Base-by-base conservation (phyloP, 768 basidiomycete species). In the Psilocybe subaeruginosa region DNA sequence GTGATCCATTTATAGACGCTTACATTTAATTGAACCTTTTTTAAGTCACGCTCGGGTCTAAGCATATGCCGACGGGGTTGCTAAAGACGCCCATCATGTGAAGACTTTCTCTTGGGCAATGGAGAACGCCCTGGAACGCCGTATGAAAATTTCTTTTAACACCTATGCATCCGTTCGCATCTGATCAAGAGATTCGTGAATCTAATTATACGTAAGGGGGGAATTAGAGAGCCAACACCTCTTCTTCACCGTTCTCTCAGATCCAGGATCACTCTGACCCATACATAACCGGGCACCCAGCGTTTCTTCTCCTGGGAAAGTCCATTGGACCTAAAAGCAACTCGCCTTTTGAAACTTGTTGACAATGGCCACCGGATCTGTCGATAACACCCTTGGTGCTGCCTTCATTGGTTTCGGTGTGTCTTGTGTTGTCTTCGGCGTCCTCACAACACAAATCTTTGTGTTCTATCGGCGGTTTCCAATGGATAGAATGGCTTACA, bases 341-440 rank as follows among this genome's bases (percentile, higher is more conserved):
- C 48, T 48, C 45, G 49, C 61, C 23, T 60, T 63, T 54, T 43
- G 54, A 27, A 33, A 12, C 6, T 43, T 5, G 5, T 43, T 12
- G 41, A 43, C 53, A 51, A 65, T 59, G 57, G 59, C 64, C 31
- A n/a, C 67, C 23, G 14, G 23, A 54, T 55, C 54, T 7, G 59
- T 76, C 49, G 72, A 77, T 57, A 69, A 74, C 58, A 80, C 79
- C 8, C 70, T 80, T 7, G 80, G 80, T 33, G 77, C 79, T 11
- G 71, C 73, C 8, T 72, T 74, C 54, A 70, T 79, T 47, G 80
- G 79, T 14, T 78, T 80, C 68, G 69, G 68, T 54, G 59, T 77
- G 17, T 76, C 78, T 37, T 77, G 78, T 53, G 70, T 72, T 23
- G 74, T 75, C 16, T 79, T 80, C 60, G 80, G 80, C 6, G 63